Evolutionary conservation across 2,329 filamentous ascomycete species (phyloP), one percentile per base, ranked within the genome.

Genomic region (Calonectria hawksworthii): DNA sequence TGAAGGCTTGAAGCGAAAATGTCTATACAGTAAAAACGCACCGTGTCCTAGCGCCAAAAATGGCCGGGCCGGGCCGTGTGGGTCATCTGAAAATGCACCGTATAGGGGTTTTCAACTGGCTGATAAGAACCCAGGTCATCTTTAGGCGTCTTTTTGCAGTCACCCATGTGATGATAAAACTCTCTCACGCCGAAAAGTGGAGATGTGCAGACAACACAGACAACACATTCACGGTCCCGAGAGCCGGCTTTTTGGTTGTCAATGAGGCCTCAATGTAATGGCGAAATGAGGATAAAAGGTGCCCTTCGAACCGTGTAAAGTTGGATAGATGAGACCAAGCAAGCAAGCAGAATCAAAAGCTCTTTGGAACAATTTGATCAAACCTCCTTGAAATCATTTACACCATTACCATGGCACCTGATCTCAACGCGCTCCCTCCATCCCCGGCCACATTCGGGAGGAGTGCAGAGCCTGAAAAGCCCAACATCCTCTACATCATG

Each of bases 401-500:
- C 7, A 34, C 54, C 16, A 18, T 34, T 21, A 80, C 64, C 74
- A 94, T 95, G 93, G 90, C 93, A 77, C 93, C 94, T 64, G 94
- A 95, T 86, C 89, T 95, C 82, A 94, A 95, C 87, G 93, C 93
- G 8, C 88, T 95, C 73, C 90, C 92, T 56, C 86, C 88, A 41
- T 93, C 92, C 38, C 88, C 88, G 10, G 54, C 76, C 76, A 34
- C n/a, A 9, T 63, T 51, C 77, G 79, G 68, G 59, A 76, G 54
- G 44, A 76, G 26, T 10, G 67, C 70, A 68, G 78, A 73, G 32
- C 52, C 72, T 32, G 77, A 80, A 70, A 82, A 82, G 76, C 86
- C 86, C 75, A 88, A 88, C 77, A 87, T 88, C 54, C 81, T 88
- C 54, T 98, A 97, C 89, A 97, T 98, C 87, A 98, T 98, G 96